Percentiles rank a stretch among this genome's conserved stretches.
These are phyloP conservation scores for Stylonectria norvegica DNA, from an alignment of 2,329 filamentous ascomycete species.

Conservation along the genomic window DNA sequence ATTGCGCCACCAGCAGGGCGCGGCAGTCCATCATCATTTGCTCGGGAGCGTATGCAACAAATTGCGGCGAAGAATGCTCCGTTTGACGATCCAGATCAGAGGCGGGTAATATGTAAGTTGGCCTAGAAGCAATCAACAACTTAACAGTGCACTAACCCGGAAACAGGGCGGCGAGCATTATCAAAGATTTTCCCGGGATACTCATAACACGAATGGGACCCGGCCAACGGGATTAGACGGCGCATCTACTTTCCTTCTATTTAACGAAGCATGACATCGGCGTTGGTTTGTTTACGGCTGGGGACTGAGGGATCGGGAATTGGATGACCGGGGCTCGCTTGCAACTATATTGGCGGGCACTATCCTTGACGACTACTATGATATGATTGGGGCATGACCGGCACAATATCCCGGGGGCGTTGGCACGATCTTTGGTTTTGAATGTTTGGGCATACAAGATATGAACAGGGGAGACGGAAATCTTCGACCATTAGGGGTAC, in stretches of 20 bases:
- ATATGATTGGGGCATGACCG: slow-evolving; percentile 4
- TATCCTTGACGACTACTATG: slow-evolving; percentile 11
- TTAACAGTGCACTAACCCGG: slow-evolving; percentile 12
- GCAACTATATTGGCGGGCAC: slow-evolving; percentile 1
- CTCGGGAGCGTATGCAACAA: slow-evolving; percentile 42
- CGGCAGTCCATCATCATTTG: slow-evolving; percentile 42
- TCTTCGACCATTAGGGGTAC: too few relatives aligned
- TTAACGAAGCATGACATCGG: slow-evolving; percentile 28
- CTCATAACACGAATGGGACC: slow-evolving; percentile 18
- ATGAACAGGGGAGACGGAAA: too few relatives aligned
- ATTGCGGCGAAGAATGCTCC: slow-evolving; percentile 42
- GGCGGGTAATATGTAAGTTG: slow-evolving; percentile 39
- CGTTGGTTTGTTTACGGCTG: slow-evolving; percentile 23
- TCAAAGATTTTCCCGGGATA: slow-evolving; percentile 44
- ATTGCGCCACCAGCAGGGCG: slow-evolving; percentile 31
- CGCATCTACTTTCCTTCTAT: slow-evolving; percentile 14
- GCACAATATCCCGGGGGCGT: too few relatives aligned
- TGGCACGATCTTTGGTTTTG: background rate
- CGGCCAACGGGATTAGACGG: slow-evolving; percentile 10
- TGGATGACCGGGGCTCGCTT: slow-evolving; percentile 1
- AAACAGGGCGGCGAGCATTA: slow-evolving; percentile 41
- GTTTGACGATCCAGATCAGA: slow-evolving; percentile 41
- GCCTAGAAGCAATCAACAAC: background rate
- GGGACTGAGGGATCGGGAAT: slow-evolving; percentile 12
- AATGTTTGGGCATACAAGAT: slow-evolving; percentile 1